A percentile compares a stretch with the other conserved stretches of the same genome.
phyloP scores from a whole-genome alignment of 2,329 filamentous ascomycete genomes.

The Arthroderma sp. region DNA sequence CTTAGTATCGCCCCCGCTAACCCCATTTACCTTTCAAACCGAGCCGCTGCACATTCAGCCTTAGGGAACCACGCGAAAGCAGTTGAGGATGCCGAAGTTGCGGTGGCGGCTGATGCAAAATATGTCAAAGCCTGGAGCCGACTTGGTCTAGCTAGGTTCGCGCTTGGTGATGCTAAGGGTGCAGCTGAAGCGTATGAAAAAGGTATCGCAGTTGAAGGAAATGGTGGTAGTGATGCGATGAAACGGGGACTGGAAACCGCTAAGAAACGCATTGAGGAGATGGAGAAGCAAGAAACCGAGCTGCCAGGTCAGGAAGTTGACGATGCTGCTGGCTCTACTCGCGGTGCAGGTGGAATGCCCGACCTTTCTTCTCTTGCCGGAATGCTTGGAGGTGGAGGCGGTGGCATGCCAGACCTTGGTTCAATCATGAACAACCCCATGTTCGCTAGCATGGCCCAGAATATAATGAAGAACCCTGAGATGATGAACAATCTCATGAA shows the following conservation, averaged over 20 bases:
- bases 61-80: conserved; percentile 73
- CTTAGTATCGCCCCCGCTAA: conserved; percentile 70
- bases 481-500: conserved; percentile 85
- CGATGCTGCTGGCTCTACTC: conserved; percentile 33
- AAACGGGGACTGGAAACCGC: conserved; percentile 93
- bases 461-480: conserved; percentile 91
- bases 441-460: conserved; percentile 95
- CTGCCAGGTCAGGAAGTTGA: conserved; percentile 40
- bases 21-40: conserved; percentile 95
- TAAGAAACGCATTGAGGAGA: conserved; percentile 71
- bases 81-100: conserved; percentile 76
- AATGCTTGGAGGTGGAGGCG: conserved; percentile 58
- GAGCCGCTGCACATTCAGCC: conserved; percentile 83
- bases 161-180: conserved; percentile 77
- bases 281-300: conserved; percentile 43
- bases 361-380: conserved; percentile 57
- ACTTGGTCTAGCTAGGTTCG: conserved; percentile 80
- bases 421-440: conserved; percentile 95
- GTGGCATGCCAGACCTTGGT: conserved; percentile 77
- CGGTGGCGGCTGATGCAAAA: conserved; percentile 71
- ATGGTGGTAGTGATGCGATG: conserved; percentile 91
- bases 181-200: conserved; percentile 89
- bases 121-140: conserved; percentile 98
- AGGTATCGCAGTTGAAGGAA: conserved; percentile 88
- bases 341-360: conserved; percentile 49